Evolutionary conservation across 2,329 filamentous ascomycete species (phyloP).

Genomic region (Shiraia bambusicola): DNA sequence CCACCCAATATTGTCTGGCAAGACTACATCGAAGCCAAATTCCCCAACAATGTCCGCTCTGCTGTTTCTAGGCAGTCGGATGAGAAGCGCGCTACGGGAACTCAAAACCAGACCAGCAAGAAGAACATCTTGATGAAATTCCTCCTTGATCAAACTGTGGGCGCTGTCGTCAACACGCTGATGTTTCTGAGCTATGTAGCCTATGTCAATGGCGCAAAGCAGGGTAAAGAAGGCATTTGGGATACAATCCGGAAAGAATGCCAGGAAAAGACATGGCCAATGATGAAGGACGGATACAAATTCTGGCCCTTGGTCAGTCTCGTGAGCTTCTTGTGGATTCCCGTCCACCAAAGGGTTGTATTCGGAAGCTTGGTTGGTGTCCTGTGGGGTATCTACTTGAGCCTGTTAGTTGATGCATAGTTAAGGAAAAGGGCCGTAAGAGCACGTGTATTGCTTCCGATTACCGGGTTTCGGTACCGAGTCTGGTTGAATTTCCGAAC

Average conservation of each 20-base stretch:
- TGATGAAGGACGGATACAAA: conserved; percentile 63
- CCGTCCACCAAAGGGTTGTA: conserved; percentile 69
- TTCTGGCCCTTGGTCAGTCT: conserved; percentile 72
- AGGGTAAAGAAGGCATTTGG: conserved; percentile 29
- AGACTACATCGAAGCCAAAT: conserved; percentile 70
- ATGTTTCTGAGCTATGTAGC: conserved; percentile 63
- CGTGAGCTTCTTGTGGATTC: conserved; percentile 70
- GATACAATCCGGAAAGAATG: conserved; percentile 33
- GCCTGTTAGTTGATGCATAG: conserved; percentile 54
- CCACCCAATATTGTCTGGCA: conserved; percentile 90
- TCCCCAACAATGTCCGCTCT: conserved; percentile 60
- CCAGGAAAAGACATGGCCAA: conserved; percentile 58
- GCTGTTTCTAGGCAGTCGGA: conserved; percentile 24
- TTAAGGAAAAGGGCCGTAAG: neutral
- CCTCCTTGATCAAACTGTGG: conserved; percentile 67
- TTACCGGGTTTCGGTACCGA: no score
- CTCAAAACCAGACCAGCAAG: conserved; percentile 50
- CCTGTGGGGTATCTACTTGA: conserved; percentile 74
- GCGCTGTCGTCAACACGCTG: conserved; percentile 65
- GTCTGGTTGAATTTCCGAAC: no score
- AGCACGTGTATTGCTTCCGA: no score
- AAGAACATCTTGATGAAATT: conserved; percentile 69
- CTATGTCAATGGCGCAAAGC: conserved; percentile 42
- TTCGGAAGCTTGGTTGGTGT: conserved; percentile 72
- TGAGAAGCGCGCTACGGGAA: conserved; percentile 33